Evolutionary conservation across 2,329 filamentous ascomycete genomes (phyloP).

Genomic region (Clarireedia monteithiana): DNA sequence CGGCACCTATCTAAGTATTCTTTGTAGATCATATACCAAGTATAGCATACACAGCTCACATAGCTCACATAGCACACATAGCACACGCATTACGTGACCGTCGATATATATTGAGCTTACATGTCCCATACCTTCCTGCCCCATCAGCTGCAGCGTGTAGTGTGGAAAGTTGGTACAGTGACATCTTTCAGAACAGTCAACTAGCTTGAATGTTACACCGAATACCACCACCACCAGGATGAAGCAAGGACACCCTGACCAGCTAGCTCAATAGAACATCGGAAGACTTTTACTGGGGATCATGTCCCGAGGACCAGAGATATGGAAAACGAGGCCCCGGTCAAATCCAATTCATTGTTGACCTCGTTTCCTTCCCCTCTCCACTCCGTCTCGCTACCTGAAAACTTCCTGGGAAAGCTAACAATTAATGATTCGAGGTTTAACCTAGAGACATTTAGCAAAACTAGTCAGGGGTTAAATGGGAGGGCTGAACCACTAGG

Average conservation of each 20-base stretch:
- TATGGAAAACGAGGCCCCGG: background rate
- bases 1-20: background rate
- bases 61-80: background rate
- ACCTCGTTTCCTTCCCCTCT: background rate
- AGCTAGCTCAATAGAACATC: background rate
- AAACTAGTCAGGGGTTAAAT: slow-evolving; percentile 5
- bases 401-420: background rate
- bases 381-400: background rate
- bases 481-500: background rate
- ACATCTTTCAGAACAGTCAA: background rate
- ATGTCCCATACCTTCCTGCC: background rate
- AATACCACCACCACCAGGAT: background rate
- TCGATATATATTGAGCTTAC: background rate
- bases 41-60: background rate
- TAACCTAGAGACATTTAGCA: background rate
- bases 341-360: background rate
- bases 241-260: background rate
- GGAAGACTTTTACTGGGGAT: background rate
- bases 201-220: background rate
- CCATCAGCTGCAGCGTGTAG: background rate
- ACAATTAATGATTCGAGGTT: background rate
- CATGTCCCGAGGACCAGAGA: slow-evolving; percentile 4
- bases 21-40: background rate
- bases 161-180: background rate
- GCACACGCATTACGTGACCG: too few relatives aligned